Evolutionary conservation across 768 basidiomycete genomes (phyloP).

Genomic region (Naematelia aurantialba): DNA sequence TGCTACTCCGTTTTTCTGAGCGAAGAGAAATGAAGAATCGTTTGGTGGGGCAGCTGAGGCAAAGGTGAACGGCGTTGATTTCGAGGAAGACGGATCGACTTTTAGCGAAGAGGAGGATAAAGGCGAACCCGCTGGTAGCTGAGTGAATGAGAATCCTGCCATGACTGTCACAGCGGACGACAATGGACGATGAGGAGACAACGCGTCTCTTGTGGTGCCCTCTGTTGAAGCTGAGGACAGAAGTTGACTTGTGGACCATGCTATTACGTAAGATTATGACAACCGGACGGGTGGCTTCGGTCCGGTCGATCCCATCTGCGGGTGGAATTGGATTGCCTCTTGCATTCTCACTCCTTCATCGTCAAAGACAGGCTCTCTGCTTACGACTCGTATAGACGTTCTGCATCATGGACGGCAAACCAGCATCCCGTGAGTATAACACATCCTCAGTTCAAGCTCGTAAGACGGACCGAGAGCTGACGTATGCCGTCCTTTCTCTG

Average conservation of each 20-base stretch:
- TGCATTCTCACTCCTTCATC: too few species aligned
- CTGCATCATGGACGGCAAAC: conserved; percentile 41
- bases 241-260: background rate
- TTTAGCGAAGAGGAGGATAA: conserved; percentile 12
- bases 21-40: background rate
- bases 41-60: conserved; percentile 5
- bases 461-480: background rate
- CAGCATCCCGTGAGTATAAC: conserved; percentile 40
- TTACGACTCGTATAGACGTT: background rate
- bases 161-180: conserved; percentile 7
- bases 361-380: too few species aligned
- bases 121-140: conserved; percentile 8
- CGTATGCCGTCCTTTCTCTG: background rate
- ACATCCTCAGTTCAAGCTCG: background rate
- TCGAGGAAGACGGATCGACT: conserved; percentile 13
- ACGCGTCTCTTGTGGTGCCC: background rate
- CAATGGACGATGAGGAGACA: background rate
- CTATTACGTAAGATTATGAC: background rate
- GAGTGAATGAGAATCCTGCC: conserved; percentile 14
- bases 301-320: too few species aligned
- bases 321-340: too few species aligned
- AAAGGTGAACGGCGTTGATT: conserved; percentile 9
- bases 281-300: background rate
- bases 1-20: background rate
- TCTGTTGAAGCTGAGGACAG: background rate